These are phyloP conservation scores for Saccharomycopsis phalli DNA, from an alignment of 1,139 yeast species.

Conservation along the genomic window DNA sequence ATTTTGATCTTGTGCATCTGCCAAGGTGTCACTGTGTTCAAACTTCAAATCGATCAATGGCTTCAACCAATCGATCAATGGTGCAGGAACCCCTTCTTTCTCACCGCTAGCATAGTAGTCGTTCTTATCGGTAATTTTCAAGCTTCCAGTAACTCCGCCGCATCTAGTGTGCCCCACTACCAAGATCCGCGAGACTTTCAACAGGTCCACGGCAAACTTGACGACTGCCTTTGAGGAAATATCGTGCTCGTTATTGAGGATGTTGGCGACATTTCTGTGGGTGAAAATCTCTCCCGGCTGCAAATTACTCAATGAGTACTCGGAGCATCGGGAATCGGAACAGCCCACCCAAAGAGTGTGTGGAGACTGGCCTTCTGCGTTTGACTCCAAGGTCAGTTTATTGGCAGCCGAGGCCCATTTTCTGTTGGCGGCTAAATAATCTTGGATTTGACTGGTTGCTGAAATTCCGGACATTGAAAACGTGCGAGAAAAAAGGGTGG, in stretches of 20 bases:
- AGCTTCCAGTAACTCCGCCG: constrained; percentile 90
- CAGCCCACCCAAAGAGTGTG: constrained; percentile 96
- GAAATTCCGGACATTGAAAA: background rate
- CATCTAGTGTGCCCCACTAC: constrained; percentile 98
- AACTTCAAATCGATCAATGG: constrained; percentile 67
- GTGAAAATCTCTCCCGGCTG: constrained; percentile 89
- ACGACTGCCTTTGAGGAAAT: constrained; percentile 72
- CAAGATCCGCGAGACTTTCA: constrained; percentile 73
- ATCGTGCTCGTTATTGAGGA: constrained; percentile 60
- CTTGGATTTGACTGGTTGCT: constrained; percentile 32
- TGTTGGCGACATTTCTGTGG: constrained; percentile 88
- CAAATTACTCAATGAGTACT: constrained; percentile 56
- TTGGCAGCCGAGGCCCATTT: constrained; percentile 54
- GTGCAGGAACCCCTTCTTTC: constrained; percentile 25
- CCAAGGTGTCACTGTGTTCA: constrained; percentile 35
- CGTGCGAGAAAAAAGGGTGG: background rate
- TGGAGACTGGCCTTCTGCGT: constrained; percentile 83
- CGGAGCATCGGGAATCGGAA: constrained; percentile 88
- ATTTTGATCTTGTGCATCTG: constrained; percentile 36
- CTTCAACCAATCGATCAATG: constrained; percentile 69
- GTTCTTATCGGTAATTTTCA: constrained; percentile 59
- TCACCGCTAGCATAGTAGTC: constrained; percentile 31
- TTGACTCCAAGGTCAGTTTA: constrained; percentile 54
- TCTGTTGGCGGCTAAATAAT: constrained; percentile 59
- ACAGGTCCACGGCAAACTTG: constrained; percentile 83